Percentiles rank a stretch among this genome's conserved stretches.
Conservation (phyloP, 805 yeast species). For the Candida krabiensis region DNA sequence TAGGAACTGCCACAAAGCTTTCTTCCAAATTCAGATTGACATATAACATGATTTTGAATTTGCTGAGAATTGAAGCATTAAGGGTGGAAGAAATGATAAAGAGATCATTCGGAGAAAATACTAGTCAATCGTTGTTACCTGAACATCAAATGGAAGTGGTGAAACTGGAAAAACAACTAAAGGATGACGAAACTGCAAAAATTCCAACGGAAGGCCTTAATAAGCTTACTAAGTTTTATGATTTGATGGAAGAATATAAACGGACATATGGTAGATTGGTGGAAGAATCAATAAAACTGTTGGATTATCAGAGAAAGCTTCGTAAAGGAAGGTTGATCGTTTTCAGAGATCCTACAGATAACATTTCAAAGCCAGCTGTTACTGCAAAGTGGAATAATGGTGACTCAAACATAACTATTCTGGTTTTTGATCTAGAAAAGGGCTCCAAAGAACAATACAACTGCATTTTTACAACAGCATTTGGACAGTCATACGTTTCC, state of each 20-base stretch:
- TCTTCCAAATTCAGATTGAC: conserved; percentile 92
- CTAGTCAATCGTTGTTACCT: conserved; percentile 80
- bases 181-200: conserved; percentile 28
- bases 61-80: conserved; percentile 89
- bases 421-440: conserved; percentile 45
- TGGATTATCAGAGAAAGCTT: conserved; percentile 48
- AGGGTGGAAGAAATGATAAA: conserved; percentile 98
- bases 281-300: conserved; percentile 44
- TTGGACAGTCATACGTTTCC: conserved; percentile 32
- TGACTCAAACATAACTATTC: conserved; percentile 34
- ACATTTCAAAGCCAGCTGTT: conserved; percentile 50
- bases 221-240: conserved; percentile 47
- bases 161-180: conserved; percentile 48
- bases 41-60: conserved; percentile 90
- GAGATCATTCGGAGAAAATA: conserved; percentile 90
- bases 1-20: conserved; percentile 88
- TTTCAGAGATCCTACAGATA: conserved; percentile 44
- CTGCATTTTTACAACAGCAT: conserved; percentile 25
- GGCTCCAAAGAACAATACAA: conserved; percentile 12
- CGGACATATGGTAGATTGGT: conserved; percentile 46
- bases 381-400: conserved; percentile 44
- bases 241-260: conserved; percentile 46
- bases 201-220: conserved; percentile 38
- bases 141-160: conserved; percentile 74
- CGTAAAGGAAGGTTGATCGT: conserved; percentile 57